Evolutionary conservation across 257 asterid species (phyloP).

Genomic region (Solanum arcanum): DNA sequence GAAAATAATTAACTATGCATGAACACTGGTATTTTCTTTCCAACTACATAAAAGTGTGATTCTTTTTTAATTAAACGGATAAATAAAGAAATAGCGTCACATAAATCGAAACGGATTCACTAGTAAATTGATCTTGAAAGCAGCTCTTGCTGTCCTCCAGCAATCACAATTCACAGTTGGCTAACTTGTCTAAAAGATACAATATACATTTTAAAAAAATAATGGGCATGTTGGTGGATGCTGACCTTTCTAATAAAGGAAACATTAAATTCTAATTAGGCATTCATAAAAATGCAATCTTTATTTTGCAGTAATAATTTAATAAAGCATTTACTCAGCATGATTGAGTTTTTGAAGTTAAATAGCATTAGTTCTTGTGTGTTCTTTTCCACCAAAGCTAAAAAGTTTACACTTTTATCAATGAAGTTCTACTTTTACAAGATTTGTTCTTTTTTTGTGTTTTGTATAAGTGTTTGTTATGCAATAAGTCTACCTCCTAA

Average conservation of each 20-base stretch:
- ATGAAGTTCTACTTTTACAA: not conserved
- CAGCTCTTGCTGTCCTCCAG: not conserved
- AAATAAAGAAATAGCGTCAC: not conserved
- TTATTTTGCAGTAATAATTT: not conserved
- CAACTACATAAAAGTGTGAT: not conserved
- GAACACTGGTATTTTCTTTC: not conserved
- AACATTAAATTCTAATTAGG: not conserved
- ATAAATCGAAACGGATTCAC: rapidly evolving
- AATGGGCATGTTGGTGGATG: not conserved
- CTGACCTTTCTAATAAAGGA: not conserved
- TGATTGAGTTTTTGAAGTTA: not conserved
- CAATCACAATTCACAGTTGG: not conserved
- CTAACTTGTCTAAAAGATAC: not conserved
- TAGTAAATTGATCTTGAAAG: not conserved
- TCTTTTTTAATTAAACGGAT: rapidly evolving
- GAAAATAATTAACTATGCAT: not conserved
- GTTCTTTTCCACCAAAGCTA: not conserved
- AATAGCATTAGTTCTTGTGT: not conserved
- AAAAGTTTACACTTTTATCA: not conserved
- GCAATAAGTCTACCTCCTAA: conserved; percentile 7
- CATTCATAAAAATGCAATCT: not conserved
- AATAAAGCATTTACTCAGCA: not conserved
- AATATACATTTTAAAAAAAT: too few relatives aligned
- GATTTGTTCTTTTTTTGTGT: not conserved
- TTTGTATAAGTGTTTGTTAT: not conserved